These are phyloP conservation scores for Xerocomus cyaneibrunnescens DNA, from an alignment of 1,284 basidiomycete species.

Conservation along the genomic window DNA sequence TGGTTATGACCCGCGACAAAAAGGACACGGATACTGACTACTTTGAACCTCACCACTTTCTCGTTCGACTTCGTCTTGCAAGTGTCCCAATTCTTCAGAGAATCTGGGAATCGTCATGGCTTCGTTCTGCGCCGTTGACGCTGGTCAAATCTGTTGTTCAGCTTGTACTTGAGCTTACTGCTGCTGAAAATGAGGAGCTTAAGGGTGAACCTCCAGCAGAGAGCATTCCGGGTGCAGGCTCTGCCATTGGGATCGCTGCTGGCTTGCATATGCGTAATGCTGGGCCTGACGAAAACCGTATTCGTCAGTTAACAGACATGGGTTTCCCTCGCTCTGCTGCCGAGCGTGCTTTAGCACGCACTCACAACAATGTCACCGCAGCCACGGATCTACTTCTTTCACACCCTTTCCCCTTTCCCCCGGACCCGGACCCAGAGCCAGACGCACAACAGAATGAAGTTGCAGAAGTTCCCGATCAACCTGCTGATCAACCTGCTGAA, in stretches of 20 bases:
- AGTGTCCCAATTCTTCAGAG: conserved; percentile 67
- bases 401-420: conserved; percentile 77
- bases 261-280: conserved; percentile 44
- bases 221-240: conserved; percentile 25
- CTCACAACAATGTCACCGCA: conserved; percentile 85
- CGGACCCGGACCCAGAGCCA: conserved; percentile 49
- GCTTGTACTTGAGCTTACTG: conserved; percentile 79
- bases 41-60: conserved; percentile 85
- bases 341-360: conserved; percentile 79
- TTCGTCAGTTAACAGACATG: conserved; percentile 92
- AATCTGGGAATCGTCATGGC: conserved; percentile 87
- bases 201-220: conserved; percentile 40
- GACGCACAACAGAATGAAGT: conserved; percentile 39
- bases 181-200: conserved; percentile 77
- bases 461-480: conserved; percentile 21
- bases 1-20: conserved; percentile 75
- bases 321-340: conserved; percentile 89
- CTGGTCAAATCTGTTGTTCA: conserved; percentile 77
- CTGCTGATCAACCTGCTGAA: conserved; percentile 25
- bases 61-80: conserved; percentile 77
- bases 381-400: conserved; percentile 89
- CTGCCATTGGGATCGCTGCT: conserved; percentile 34
- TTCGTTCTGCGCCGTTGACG: conserved; percentile 69
- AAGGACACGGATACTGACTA: conserved; percentile 71
- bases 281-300: conserved; percentile 71